Conservation (phyloP, 192 early-diverging fungal species). For the Blastocladiella britannica region DNA sequence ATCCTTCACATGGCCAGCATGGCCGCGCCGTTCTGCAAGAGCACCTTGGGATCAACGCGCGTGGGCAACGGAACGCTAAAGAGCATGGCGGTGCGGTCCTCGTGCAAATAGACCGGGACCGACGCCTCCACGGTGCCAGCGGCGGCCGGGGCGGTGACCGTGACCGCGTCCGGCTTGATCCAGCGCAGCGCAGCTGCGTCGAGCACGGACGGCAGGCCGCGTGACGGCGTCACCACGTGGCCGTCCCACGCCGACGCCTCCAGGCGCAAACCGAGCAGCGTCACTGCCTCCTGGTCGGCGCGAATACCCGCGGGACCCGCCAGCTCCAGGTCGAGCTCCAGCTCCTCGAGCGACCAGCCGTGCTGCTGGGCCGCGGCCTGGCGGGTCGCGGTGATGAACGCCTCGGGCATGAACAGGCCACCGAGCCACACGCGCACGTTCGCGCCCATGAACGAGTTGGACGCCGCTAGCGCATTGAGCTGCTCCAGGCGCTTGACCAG, state of each 20-base stretch:
- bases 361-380: slow-evolving; percentile 56
- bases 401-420: slow-evolving; percentile 70
- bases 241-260: slow-evolving; percentile 3
- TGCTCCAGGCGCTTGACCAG: slow-evolving; percentile 49
- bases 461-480: slow-evolving; percentile 22
- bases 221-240: neutral
- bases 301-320: slow-evolving; percentile 1
- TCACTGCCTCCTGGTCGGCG: neutral
- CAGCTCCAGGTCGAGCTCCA: slow-evolving; percentile 30
- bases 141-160: neutral
- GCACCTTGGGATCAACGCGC: neutral
- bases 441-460: slow-evolving; percentile 10
- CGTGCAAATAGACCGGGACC: slow-evolving; percentile 8
- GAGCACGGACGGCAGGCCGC: neutral
- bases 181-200: neutral
- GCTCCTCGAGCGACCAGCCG: slow-evolving; percentile 63
- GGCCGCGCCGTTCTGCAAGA: neutral
- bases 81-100: slow-evolving; percentile 7
- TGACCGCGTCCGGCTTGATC: neutral
- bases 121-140: neutral
- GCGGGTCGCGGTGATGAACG: slow-evolving; percentile 75
- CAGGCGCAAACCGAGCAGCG: neutral
- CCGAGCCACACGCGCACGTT: slow-evolving; percentile 60
- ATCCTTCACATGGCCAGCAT: neutral
- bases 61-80: slow-evolving; percentile 3